Percentiles rank a stretch among this genome's conserved stretches.
Conservation (phyloP, 768 basidiomycete genomes). For the Suillus spraguei region DNA sequence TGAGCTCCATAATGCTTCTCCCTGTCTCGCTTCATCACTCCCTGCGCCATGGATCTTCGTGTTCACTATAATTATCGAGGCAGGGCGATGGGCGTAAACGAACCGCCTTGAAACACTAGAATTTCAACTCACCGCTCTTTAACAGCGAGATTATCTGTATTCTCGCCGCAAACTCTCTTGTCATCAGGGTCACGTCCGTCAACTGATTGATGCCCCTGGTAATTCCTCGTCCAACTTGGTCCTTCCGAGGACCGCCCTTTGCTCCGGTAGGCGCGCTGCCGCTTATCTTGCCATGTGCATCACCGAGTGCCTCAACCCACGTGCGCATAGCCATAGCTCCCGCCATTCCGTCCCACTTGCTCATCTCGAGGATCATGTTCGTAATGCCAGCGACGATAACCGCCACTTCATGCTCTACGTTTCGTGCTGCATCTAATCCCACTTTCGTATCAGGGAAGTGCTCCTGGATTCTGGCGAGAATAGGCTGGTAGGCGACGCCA, state of each 20-base stretch:
- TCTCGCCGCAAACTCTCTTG: conserved; percentile 53
- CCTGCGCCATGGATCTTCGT: conserved; percentile 48
- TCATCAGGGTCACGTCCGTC: conserved; percentile 52
- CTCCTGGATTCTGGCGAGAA: conserved; percentile 48
- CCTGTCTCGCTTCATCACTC: conserved; percentile 51
- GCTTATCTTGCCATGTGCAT: conserved; percentile 40
- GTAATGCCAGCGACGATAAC: conserved; percentile 54
- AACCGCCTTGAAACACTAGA: conserved; percentile 1
- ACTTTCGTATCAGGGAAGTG: conserved; percentile 50
- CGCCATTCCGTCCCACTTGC: conserved; percentile 58
- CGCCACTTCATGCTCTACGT: conserved; percentile 50
- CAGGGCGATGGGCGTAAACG: background rate
- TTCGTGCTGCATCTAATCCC: conserved; percentile 49
- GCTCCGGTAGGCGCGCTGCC: conserved; percentile 14
- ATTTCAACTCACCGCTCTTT: conserved; percentile 45
- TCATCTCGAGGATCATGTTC: conserved; percentile 56
- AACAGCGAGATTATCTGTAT: conserved; percentile 56
- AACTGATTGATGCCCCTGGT: conserved; percentile 53
- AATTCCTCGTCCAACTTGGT: conserved; percentile 49
- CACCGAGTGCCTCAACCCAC: conserved; percentile 51
- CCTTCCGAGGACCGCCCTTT: conserved; percentile 36
- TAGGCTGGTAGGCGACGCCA: conserved; percentile 49
- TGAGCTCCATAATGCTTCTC: conserved; percentile 55
- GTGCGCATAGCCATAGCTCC: conserved; percentile 58
- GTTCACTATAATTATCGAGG: conserved; percentile 38